A percentile compares a stretch with the other conserved stretches of the same genome.
phyloP scores from a whole-genome alignment of 2,329 filamentous ascomycete species.

The Tolypocladium paradoxum region DNA sequence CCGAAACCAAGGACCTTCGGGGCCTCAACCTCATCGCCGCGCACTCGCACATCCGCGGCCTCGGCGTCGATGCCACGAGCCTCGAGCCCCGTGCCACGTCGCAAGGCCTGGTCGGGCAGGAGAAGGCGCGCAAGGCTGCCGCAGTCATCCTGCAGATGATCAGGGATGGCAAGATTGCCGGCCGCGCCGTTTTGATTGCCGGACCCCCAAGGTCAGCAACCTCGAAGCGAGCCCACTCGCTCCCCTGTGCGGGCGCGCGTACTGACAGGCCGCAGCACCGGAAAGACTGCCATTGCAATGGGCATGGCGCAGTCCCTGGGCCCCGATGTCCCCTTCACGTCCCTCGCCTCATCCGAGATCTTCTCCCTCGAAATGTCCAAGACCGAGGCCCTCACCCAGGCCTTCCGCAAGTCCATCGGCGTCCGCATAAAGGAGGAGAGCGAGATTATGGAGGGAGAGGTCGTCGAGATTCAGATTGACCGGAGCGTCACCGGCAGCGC shows the following conservation, averaged over 20 bases:
- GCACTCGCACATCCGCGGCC: slow-evolving; percentile 93
- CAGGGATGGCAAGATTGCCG: slow-evolving; percentile 96
- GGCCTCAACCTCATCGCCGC: slow-evolving; percentile 96
- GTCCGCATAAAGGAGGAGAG: slow-evolving; percentile 98
- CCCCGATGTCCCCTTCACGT: slow-evolving; percentile 90
- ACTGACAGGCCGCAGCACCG: slow-evolving; percentile 51
- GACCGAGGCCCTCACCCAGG: slow-evolving; percentile 93
- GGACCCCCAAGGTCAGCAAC: slow-evolving; percentile 66
- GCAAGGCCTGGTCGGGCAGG: slow-evolving; percentile 90
- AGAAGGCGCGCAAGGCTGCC: slow-evolving; percentile 92
- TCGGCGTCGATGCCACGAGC: slow-evolving; percentile 86
- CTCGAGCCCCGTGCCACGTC: slow-evolving; percentile 77
- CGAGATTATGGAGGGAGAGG: slow-evolving; percentile 97
- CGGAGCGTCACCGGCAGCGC: slow-evolving; percentile 91
- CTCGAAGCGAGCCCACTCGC: background rate
- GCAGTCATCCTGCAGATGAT: slow-evolving; percentile 98
- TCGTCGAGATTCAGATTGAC: slow-evolving; percentile 97
- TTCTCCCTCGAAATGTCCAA: slow-evolving; percentile 99
- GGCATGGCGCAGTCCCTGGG: slow-evolving; percentile 96
- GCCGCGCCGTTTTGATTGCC: slow-evolving; percentile 85
- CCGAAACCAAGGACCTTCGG: slow-evolving; percentile 90
- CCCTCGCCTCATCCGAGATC: slow-evolving; percentile 90
- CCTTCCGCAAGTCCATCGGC: slow-evolving; percentile 97
- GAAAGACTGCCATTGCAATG: slow-evolving; percentile 98
- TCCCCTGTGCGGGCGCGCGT: background rate